phyloP scores from a whole-genome alignment of 1,284 basidiomycete species.

The Pseudozyma tsukubaensis region DNA sequence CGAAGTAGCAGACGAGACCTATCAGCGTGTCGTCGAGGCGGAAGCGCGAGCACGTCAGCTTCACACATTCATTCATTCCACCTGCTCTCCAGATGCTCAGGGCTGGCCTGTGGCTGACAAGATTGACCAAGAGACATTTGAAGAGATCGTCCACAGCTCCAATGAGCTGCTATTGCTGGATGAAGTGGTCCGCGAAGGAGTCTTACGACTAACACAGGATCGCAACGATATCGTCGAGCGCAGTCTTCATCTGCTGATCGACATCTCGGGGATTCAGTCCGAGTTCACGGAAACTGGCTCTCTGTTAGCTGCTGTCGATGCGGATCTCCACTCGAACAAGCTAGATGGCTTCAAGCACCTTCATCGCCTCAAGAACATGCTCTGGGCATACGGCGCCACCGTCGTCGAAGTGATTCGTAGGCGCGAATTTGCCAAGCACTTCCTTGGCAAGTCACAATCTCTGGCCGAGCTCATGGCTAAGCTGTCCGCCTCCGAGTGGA shows the following conservation, averaged over 20 bases:
- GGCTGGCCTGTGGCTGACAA: conserved; percentile 63
- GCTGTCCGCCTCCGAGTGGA: conserved; percentile 54
- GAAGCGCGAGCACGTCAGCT: conserved; percentile 38
- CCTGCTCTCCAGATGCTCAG: conserved; percentile 54
- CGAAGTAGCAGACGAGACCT: conserved; percentile 53
- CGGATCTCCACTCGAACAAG: conserved; percentile 51
- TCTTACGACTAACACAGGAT: conserved; percentile 59
- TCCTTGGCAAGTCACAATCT: conserved; percentile 57
- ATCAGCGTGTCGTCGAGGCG: conserved; percentile 49
- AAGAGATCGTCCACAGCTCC: conserved; percentile 43
- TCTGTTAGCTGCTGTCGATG: conserved; percentile 56
- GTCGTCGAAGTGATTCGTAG: conserved; percentile 89
- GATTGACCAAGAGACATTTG: conserved; percentile 36
- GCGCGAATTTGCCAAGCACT: conserved; percentile 77
- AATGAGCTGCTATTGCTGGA: conserved; percentile 59
- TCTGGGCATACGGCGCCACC: conserved; percentile 92
- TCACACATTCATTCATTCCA: conserved; percentile 37
- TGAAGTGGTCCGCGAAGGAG: conserved; percentile 52
- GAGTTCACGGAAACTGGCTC: conserved; percentile 62
- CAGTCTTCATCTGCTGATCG: conserved; percentile 60
- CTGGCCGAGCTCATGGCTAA: conserved; percentile 67
- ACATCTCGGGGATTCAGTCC: conserved; percentile 66
- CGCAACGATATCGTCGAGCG: conserved; percentile 64
- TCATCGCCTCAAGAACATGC: conserved; percentile 84
- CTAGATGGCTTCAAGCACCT: conserved; percentile 87